Conservation (phyloP, 148 eudicot genomes). For the Vaccinium darrowii region DNA sequence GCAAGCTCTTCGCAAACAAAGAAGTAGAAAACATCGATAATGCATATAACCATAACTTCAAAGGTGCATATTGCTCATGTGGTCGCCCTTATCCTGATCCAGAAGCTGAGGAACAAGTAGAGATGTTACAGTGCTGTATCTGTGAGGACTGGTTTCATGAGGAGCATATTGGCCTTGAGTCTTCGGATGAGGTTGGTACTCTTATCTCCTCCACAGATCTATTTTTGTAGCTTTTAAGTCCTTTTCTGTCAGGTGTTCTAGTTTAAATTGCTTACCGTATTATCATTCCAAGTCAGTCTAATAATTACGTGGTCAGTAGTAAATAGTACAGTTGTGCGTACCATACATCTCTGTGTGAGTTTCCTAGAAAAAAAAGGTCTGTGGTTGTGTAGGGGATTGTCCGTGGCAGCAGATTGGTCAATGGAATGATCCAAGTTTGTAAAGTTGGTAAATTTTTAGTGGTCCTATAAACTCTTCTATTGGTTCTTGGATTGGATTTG, state of each 20-base stretch:
- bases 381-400: not conserved
- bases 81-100: slow-evolving; percentile 95
- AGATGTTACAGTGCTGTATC: slow-evolving; percentile 89
- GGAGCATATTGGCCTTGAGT: slow-evolving; percentile 82
- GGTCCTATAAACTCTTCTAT: not conserved
- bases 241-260: not conserved
- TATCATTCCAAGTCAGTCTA: not conserved
- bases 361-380: not conserved
- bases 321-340: not conserved
- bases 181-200: slow-evolving; percentile 67
- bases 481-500: slow-evolving; percentile 5
- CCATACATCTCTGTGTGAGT: not conserved
- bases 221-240: not conserved
- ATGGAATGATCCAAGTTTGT: not conserved
- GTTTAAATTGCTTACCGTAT: not conserved
- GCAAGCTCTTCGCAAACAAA: slow-evolving; percentile 83
- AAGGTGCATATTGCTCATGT: slow-evolving; percentile 89
- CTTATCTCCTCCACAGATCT: not conserved
- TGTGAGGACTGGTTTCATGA: slow-evolving; percentile 99
- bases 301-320: not conserved
- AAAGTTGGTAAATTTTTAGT: not conserved
- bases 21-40: slow-evolving; percentile 81
- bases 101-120: slow-evolving; percentile 77
- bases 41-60: slow-evolving; percentile 86
- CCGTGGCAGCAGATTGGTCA: not conserved